Conservation (phyloP, 352 stramenopile species). For the Globisporangium paroecandrum region DNA sequence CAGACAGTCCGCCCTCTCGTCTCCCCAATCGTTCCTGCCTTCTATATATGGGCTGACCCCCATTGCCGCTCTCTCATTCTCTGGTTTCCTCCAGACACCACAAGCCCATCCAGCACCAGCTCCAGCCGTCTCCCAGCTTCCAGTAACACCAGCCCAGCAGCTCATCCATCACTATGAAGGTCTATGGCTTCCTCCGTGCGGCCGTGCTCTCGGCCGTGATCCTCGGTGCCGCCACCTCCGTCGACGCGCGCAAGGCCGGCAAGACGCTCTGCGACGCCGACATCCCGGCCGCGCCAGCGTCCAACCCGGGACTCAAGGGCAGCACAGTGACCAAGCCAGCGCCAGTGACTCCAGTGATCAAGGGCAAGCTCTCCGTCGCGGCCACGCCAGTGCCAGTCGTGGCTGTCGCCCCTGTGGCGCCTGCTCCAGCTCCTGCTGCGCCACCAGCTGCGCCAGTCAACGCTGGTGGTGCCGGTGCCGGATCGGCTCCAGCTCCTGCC, state of each 20-base stretch:
- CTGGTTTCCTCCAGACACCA: constrained; percentile 14
- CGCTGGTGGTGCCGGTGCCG: too few species aligned
- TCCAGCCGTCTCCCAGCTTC: background rate
- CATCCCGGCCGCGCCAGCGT: background rate
- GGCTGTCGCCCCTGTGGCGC: too few species aligned
- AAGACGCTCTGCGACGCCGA: constrained; percentile 16
- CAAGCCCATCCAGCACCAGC: background rate
- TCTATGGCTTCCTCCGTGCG: constrained; percentile 19
- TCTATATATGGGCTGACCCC: background rate
- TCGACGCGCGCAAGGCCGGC: constrained; percentile 8
- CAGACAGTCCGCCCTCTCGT: background rate
- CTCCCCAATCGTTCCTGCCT: background rate
- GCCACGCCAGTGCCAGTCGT: background rate
- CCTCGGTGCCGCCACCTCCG: constrained; percentile 5
- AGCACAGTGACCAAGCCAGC: background rate
- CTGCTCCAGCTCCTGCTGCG: background rate
- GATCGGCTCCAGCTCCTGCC: background rate
- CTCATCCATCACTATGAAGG: constrained; percentile 16
- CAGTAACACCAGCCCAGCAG: background rate
- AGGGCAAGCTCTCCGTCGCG: background rate
- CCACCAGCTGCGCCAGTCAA: constrained; percentile 1
- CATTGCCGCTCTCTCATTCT: constrained; percentile 5
- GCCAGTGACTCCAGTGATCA: background rate
- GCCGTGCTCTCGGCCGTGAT: constrained; percentile 18
- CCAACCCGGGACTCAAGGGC: constrained; percentile 9